Base-by-base conservation (phyloP, 2,329 filamentous ascomycete genomes). In the Aspergillus tubingensis region DNA sequence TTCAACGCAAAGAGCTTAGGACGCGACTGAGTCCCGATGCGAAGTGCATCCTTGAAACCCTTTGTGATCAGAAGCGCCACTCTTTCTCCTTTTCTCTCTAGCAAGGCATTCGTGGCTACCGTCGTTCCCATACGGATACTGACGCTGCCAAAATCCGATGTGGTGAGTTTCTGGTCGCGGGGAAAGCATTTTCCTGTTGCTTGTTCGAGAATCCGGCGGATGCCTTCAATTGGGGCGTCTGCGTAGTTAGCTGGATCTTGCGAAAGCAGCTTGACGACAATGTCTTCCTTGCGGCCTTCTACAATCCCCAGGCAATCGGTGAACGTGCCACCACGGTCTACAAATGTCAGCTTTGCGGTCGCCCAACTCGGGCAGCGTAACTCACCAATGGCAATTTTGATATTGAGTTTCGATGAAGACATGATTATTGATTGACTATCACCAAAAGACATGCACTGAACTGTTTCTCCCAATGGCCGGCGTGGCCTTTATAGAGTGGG, bases 101-200 rank as follows among this genome's bases (percentile, higher is more conserved):
- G 82, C 61, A 96, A 77, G 0, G 93, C 92, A 75, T 96, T 96
- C 0, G 92, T 96, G 4, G 92, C 92, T 10, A 96, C 92, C 0
- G 92, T 96, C 3, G 93, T 96, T 54, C 93, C 92, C 93, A 96
- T 96, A 55, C 92, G 88, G 70, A 96, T 94, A 36, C 70, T 72
- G 30, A 73, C 72, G 52, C 41, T 23, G 41, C 41, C 41, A 19
- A 44, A 44, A 44, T 44, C 41, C 21, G 41, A 76, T 76, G 15
- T 66, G 70, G 41, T 72, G 23, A 76, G 68, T 61, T 74, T 72
- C 48, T 70, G 56, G 13, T 74, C 74, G 19, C 76, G 69, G 0
- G 76, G 76, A 59, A 74, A 68, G 21, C 72, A 50, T 47, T 74
- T 62, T 6, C 74, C 74, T 0, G 75, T 76, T 2, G 72, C 74